Evolutionary conservation across 257 asterid species (phyloP).

Genomic region (Thymus mandschuricus): DNA sequence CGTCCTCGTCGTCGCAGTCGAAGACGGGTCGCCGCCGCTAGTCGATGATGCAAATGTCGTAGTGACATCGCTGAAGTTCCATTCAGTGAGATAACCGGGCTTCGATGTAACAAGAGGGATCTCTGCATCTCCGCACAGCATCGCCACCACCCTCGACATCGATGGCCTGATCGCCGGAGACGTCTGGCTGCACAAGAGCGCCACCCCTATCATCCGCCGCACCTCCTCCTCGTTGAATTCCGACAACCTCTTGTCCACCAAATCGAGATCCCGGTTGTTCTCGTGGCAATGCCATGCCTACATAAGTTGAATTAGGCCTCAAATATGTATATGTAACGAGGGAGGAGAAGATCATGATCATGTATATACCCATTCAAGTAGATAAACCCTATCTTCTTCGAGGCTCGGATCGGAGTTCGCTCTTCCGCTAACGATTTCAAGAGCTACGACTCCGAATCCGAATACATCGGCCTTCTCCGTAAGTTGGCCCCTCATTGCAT

Average conservation of each 20-base stretch:
- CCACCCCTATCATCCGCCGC: slow-evolving; percentile 45
- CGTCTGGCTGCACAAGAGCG: slow-evolving; percentile 60
- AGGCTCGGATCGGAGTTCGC: slow-evolving; percentile 53
- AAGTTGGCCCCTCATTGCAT: slow-evolving; percentile 71
- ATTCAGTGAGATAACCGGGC: slow-evolving; percentile 59
- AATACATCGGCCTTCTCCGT: slow-evolving; percentile 67
- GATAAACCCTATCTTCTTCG: slow-evolving; percentile 51
- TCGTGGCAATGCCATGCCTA: slow-evolving; percentile 52
- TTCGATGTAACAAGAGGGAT: slow-evolving; percentile 40
- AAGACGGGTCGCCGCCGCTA: slow-evolving; percentile 10
- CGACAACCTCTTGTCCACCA: slow-evolving; percentile 41
- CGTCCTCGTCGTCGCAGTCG: slow-evolving; percentile 27
- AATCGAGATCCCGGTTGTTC: slow-evolving; percentile 34
- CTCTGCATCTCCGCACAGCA: slow-evolving; percentile 61
- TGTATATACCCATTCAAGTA: slow-evolving; percentile 63
- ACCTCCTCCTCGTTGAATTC: slow-evolving; percentile 45
- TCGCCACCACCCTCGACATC: slow-evolving; percentile 65
- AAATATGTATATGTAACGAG: background rate
- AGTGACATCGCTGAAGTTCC: slow-evolving; percentile 45
- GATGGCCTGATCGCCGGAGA: slow-evolving; percentile 55
- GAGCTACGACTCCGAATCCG: slow-evolving; percentile 65
- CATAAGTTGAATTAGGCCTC: background rate
- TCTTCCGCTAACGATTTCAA: slow-evolving; percentile 66
- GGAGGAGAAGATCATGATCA: background rate
- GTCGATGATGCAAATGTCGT: slow-evolving; percentile 13